These are phyloP conservation scores for Colletotrichum neosansevieriae DNA, from an alignment of 2,329 filamentous ascomycete species.

Conservation along the genomic window DNA sequence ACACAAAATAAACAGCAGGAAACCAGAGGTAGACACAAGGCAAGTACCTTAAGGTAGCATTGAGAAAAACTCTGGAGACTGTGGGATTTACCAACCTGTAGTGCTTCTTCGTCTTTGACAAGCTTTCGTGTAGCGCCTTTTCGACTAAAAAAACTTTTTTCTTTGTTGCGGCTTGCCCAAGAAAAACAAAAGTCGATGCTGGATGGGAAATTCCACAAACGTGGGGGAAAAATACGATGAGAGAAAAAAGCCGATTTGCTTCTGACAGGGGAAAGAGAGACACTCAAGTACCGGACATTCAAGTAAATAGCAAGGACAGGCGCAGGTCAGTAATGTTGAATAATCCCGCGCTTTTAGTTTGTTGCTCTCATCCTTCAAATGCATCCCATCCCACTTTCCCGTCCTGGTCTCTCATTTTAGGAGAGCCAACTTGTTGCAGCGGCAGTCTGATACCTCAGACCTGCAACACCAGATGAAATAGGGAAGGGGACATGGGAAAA, in stretches of 20 bases:
- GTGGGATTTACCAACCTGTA: slow-evolving; percentile 8
- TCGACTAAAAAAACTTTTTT: no score
- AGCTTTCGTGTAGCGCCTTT: background rate
- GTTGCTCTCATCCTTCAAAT: background rate
- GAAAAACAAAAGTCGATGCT: slow-evolving; percentile 2
- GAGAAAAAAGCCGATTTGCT: slow-evolving; percentile 22
- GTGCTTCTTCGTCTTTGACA: slow-evolving; percentile 5
- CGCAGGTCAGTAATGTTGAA: slow-evolving; percentile 6
- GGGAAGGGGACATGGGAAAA: background rate
- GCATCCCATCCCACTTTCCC: background rate
- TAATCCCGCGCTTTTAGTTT: slow-evolving; percentile 27
- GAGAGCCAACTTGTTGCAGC: slow-evolving; percentile 18
- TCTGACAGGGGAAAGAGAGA: slow-evolving; percentile 9
- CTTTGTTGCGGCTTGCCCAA: slow-evolving; percentile 5
- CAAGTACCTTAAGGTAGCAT: background rate
- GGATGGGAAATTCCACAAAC: slow-evolving; percentile 3
- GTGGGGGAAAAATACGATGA: slow-evolving; percentile 1
- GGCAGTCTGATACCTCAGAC: slow-evolving; percentile 21
- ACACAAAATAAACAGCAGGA: background rate
- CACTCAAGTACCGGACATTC: slow-evolving; percentile 16
- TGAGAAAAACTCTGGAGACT: slow-evolving; percentile 11
- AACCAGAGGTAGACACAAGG: background rate
- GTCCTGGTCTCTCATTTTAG: slow-evolving; percentile 23
- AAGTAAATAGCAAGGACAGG: slow-evolving; percentile 20
- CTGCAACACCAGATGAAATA: slow-evolving; percentile 19